A percentile compares a stretch with the other conserved stretches of the same genome.
phyloP scores from a whole-genome alignment of 148 eudicot genomes.

The Amaranthus cruentus region DNA sequence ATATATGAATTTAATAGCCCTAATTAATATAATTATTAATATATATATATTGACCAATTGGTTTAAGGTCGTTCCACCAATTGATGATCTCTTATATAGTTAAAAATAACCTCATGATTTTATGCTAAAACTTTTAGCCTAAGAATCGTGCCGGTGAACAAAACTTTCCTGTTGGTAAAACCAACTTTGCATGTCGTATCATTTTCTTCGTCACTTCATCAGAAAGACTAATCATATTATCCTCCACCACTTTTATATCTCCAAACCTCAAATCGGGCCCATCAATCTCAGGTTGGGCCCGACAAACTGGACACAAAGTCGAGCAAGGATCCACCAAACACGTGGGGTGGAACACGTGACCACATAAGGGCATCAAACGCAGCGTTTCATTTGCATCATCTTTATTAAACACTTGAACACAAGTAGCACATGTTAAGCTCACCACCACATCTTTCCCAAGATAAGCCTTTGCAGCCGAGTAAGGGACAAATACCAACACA shows the following conservation, averaged over 20 bases:
- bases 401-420: constrained; percentile 33
- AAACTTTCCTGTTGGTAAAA: background rate
- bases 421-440: constrained; percentile 33
- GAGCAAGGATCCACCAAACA: constrained; percentile 36
- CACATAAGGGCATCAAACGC: constrained; percentile 31
- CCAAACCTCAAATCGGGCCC: background rate
- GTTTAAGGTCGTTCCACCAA: too few relatives aligned
- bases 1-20: too few relatives aligned
- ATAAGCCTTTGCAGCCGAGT: constrained; percentile 35
- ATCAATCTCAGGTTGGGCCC: background rate
- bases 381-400: constrained; percentile 34
- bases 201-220: background rate
- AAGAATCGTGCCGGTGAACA: background rate
- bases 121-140: background rate
- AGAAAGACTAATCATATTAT: background rate
- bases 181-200: constrained; percentile 5
- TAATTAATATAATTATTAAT: too few relatives aligned
- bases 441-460: constrained; percentile 27
- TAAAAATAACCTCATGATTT: too few relatives aligned
- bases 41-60: too few relatives aligned
- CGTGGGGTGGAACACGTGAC: constrained; percentile 39
- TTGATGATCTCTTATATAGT: too few relatives aligned
- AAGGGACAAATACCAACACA: constrained; percentile 23
- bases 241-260: background rate
- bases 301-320: constrained; percentile 20